Percentiles rank a stretch among this genome's conserved stretches.
Conservation (phyloP, 495 filamentous ascomycete species). For the Cryomyces antarcticus region DNA sequence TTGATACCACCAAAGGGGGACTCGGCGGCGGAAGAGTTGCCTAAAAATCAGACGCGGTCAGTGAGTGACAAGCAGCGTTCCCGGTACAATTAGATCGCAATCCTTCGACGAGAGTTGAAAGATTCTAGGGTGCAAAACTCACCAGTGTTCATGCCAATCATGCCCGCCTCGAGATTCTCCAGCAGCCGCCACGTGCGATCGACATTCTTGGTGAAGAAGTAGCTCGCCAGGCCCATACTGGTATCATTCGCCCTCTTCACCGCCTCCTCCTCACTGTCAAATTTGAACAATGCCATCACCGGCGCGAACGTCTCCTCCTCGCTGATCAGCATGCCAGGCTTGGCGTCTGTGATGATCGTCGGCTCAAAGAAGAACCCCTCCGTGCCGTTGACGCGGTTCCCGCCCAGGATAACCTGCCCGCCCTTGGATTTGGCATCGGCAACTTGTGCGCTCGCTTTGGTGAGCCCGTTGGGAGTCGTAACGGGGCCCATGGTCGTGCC, state of each 20-base stretch:
- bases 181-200: slow-evolving; percentile 52
- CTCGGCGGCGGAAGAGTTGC: slow-evolving; percentile 47
- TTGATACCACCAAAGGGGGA: slow-evolving; percentile 59
- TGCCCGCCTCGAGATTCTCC: slow-evolving; percentile 56
- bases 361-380: slow-evolving; percentile 55
- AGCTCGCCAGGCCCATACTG: slow-evolving; percentile 36
- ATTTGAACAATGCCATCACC: slow-evolving; percentile 43
- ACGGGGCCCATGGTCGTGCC: slow-evolving; percentile 47
- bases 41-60: slow-evolving; percentile 6
- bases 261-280: slow-evolving; percentile 50
- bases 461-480: slow-evolving; percentile 40
- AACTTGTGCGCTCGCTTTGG: slow-evolving; percentile 40
- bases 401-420: slow-evolving; percentile 37
- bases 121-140: background rate
- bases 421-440: slow-evolving; percentile 41
- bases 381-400: slow-evolving; percentile 16
- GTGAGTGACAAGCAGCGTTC: background rate
- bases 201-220: slow-evolving; percentile 19
- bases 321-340: slow-evolving; percentile 40
- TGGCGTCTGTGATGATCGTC: slow-evolving; percentile 43
- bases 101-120: slow-evolving; percentile 2
- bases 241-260: slow-evolving; percentile 25
- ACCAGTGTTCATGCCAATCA: slow-evolving; percentile 56
- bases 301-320: slow-evolving; percentile 54
- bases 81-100: background rate